Evolutionary conservation across 139 green algal genomes (phyloP), one percentile per base, ranked within the genome.

Genomic region (Trebouxia sp.): DNA sequence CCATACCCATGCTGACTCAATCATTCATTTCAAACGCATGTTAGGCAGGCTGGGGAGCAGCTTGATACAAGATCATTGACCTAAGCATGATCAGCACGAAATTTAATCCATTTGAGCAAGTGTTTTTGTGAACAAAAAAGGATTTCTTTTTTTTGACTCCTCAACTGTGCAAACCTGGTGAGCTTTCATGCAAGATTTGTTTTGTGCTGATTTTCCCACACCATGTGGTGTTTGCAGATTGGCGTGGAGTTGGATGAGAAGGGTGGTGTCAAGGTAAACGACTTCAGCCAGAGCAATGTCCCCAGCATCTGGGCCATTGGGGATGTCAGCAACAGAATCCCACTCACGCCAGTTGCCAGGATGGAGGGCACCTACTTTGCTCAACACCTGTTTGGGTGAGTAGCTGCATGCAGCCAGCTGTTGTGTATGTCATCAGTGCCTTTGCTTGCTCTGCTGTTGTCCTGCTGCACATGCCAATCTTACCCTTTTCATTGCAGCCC

Each of bases 301-400:
- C 86, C 89, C 26, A 92, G 80, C 88, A 93, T 99, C 80, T 98
- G 87, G 85, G 96, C 96, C 0, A 85, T 99, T n/a, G 96, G 96
- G 0, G 96, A 99, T 83, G 95, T 98, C 11, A 98, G 92, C 24
- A 90, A 97, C 83, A 87, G 95, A 26, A 94, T 98, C 82, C 91
- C 94, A 51, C 84, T 98, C 10, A 90, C 87, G 20, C 87, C 88
- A 42, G 86, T 91, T 30, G 96, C 96, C 11, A 89, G 98, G 38
- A 98, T 98, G 96, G 94, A 98, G 88, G 96, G 94, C 80, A 98
- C 97, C 93, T 92, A 93, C 0, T 85, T 99, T 28, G 92, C 93
- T 67, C 91, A 90, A 69, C 95, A 94, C 9, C 79, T 96, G 12
- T 96, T 97, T 81, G 88, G 92, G 47, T 88, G 79, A 30, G 81